phyloP scores from a whole-genome alignment of 768 basidiomycete species.

The Hericium coralloides region DNA sequence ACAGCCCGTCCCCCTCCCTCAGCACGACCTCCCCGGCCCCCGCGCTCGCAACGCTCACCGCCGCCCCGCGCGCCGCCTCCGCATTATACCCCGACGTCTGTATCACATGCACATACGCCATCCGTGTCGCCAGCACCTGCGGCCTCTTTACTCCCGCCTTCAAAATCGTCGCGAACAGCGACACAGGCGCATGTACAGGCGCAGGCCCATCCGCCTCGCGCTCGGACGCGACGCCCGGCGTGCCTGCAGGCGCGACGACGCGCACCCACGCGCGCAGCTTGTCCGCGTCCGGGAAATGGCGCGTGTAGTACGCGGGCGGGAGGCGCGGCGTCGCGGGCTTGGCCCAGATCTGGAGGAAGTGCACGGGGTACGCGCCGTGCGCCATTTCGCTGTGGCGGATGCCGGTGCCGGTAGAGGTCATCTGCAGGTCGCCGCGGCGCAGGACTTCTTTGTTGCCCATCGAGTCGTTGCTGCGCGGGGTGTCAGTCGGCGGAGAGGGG shows the following conservation, averaged over 20 bases:
- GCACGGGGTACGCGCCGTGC: slow-evolving; percentile 36
- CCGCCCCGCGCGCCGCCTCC: slow-evolving; percentile 44
- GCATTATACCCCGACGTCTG: slow-evolving; percentile 80
- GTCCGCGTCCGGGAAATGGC: slow-evolving; percentile 76
- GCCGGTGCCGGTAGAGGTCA: slow-evolving; percentile 88
- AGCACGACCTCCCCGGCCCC: slow-evolving; percentile 40
- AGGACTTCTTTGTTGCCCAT: slow-evolving; percentile 89
- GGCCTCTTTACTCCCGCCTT: slow-evolving; percentile 41
- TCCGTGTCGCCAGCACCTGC: slow-evolving; percentile 28
- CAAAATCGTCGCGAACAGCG: slow-evolving; percentile 69
- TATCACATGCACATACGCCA: slow-evolving; percentile 79
- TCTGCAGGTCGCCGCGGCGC: slow-evolving; percentile 82
- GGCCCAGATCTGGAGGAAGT: slow-evolving; percentile 71
- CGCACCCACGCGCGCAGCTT: slow-evolving; percentile 66
- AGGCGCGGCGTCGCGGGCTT: slow-evolving; percentile 39
- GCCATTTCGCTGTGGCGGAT: slow-evolving; percentile 75
- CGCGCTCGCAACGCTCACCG: slow-evolving; percentile 40
- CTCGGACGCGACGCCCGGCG: slow-evolving; percentile 45
- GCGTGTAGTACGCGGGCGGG: slow-evolving; percentile 76
- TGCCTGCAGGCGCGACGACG: slow-evolving; percentile 67
- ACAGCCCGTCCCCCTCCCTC: slow-evolving; percentile 85
- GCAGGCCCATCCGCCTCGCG: slow-evolving; percentile 74
- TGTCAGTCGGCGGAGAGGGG: background rate
- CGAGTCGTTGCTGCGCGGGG: slow-evolving; percentile 60
- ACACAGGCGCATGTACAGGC: slow-evolving; percentile 62